These are phyloP conservation scores for Ophidiomyces ophidiicola DNA, from an alignment of 2,329 filamentous ascomycete genomes.

Conservation along the genomic window DNA sequence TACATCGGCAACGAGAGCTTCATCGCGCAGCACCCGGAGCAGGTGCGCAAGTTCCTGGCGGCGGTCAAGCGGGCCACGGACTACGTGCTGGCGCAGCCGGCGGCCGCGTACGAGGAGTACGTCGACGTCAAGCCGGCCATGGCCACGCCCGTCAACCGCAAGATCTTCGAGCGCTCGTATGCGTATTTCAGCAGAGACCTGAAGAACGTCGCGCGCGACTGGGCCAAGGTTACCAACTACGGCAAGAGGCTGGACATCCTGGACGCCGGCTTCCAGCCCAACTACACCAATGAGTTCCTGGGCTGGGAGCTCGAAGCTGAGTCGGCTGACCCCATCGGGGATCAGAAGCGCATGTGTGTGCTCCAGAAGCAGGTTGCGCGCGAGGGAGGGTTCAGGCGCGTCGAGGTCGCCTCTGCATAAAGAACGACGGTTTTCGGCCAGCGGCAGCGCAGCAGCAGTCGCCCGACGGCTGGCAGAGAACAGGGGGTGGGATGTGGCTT, in stretches of 20 bases:
- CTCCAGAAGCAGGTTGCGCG: constrained; percentile 55
- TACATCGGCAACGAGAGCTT: constrained; percentile 70
- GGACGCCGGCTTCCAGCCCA: constrained; percentile 50
- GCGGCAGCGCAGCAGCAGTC: too few relatives aligned
- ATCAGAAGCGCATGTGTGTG: constrained; percentile 62
- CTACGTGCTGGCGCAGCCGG: constrained; percentile 53
- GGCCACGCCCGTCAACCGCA: constrained; percentile 55
- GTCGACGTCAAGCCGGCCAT: constrained; percentile 61
- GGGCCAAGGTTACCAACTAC: constrained; percentile 65
- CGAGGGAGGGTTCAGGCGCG: constrained; percentile 47
- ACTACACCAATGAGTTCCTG: constrained; percentile 63
- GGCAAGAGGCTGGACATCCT: constrained; percentile 61
- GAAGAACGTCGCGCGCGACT: constrained; percentile 63
- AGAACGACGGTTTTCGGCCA: too few relatives aligned
- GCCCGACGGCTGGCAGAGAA: too few relatives aligned
- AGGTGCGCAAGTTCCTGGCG: constrained; percentile 55
- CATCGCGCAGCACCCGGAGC: constrained; percentile 52
- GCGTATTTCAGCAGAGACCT: constrained; percentile 64
- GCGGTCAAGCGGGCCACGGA: constrained; percentile 66
- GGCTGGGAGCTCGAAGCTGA: constrained; percentile 54
- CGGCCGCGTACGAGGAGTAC: constrained; percentile 54
- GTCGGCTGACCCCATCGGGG: constrained; percentile 53
- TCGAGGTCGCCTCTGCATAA: constrained; percentile 19
- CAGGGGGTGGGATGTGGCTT: too few relatives aligned
- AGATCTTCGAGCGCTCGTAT: constrained; percentile 68